Base-by-base conservation (phyloP, 345 rosid genomes). In the Luvunga scandens region DNA sequence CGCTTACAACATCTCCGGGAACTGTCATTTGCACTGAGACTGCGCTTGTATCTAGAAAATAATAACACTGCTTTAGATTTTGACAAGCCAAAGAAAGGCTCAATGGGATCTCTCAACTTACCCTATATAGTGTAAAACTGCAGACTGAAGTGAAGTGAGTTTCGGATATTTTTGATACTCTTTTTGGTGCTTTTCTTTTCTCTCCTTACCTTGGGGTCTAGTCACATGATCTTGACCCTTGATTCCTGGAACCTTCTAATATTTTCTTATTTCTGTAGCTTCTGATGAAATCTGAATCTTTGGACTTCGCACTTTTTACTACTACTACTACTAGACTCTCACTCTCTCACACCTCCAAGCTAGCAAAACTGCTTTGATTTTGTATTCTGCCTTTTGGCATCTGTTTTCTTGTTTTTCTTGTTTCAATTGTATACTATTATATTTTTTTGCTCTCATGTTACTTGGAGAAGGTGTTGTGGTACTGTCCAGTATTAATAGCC, bases 191-290 rank as follows among this genome's bases (percentile, higher is more conserved):
- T 71, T 42, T 45, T 7, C 24, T 31, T 66, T 42, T 31, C 69
- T 66, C 61, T 69, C 80, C 87, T 83, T 67, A 71, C 85, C 77
- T 88, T 83, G 77, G 89, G 89, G 93, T 84, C 80, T 73, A 56
- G 70, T 86, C 90, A 90, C 92, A 86, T 82, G 88, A 87, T 77
- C 85, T 82, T 87, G 91, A 84, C 97, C 97, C 95, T 91, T 94
- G 94, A 94, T 94, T 92, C 94, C 83, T 85, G 93, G 95, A 91
- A 91, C 88, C 94, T 94, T 94, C 93, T 91, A 83, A 83, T 85
- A 82, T 72, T 88, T 82, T 90, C 81, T 77, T 84, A 78, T 72
- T 80, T 78, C 73, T 83, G 69, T 24, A 34, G 48, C 65, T 50
- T 83, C 75, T 77, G 65, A 16, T 13, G 7, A 18, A 53, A 16